Base-by-base conservation (phyloP, 345 rosid species). In the Crucihimalaya himalaica region DNA sequence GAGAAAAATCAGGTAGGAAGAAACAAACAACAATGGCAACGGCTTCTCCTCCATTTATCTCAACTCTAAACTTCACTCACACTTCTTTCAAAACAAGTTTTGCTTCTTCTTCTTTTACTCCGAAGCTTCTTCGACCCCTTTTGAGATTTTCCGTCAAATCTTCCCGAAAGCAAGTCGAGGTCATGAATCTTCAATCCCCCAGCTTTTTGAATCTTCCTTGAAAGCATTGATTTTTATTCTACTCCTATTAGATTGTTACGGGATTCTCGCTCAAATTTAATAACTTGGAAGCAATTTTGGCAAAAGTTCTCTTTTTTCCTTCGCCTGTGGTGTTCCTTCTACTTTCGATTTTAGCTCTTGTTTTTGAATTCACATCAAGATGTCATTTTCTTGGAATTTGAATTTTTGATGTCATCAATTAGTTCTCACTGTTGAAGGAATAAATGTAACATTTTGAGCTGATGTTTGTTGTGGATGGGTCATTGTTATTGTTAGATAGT, bases 101-200 rank as follows among this genome's bases (percentile, higher is more conserved):
- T 57, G 32, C 20, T 57, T 43, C 21, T 13, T 37, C 78, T 32
- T 75, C 73, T 27, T 48, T 77, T 54, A 5, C 51, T 46, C 75
- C 81, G 25, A 81, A 72, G 55, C 63, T 69, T 55, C 83, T 40
- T 71, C 80, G 76, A 13, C 81, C 78, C 58, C 79, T 28, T 55
- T 73, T 80, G 68, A 75, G 59, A 12, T 76, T 81, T 13, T 63
- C 74, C 42, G 57, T 85, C 25, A 86, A 83, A 81, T 86, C 92
- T 76, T 71, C 86, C 71, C 73, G 70, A 70, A 87, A 85, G 47
- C 85, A 84, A 65, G 64, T 85, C 4, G 92, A 88, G 93, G 97
- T 88, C 61, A 27, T 19, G 8, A 52, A 25, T 13, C 16, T 52
- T 31, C 18, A 4, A 28, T 50, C 54, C 28, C 52, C 25, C 19